Conservation (phyloP, 805 yeast species). For the Cyberlindnera saturnus region DNA sequence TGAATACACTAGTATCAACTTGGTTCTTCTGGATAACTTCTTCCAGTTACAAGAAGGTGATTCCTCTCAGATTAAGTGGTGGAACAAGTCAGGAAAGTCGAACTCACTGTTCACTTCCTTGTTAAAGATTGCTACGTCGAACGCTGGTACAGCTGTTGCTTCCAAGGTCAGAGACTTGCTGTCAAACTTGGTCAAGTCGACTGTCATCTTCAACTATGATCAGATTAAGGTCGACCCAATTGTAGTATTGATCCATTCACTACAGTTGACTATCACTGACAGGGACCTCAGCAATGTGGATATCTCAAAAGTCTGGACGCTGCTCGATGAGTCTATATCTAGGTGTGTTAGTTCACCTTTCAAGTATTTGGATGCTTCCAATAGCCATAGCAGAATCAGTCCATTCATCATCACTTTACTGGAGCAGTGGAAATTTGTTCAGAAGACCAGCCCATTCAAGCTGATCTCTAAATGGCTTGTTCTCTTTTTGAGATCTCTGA, state of each 20-base stretch:
- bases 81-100: constrained; percentile 47
- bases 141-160: constrained; percentile 32
- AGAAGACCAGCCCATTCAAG: constrained; percentile 23
- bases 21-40: constrained; percentile 52
- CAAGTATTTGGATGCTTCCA: constrained; percentile 66
- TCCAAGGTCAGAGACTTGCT: constrained; percentile 38
- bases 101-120: constrained; percentile 65
- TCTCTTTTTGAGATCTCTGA: constrained; percentile 39
- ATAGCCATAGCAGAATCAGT: constrained; percentile 33
- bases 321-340: constrained; percentile 71
- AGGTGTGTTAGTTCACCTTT: constrained; percentile 73
- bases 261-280: constrained; percentile 21
- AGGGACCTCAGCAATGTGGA: constrained; percentile 12
- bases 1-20: constrained; percentile 44
- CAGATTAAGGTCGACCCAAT: constrained; percentile 46
- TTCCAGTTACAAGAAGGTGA: constrained; percentile 55
- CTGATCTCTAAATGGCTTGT: constrained; percentile 43
- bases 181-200: constrained; percentile 40
- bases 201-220: constrained; percentile 47
- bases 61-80: constrained; percentile 65
- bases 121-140: constrained; percentile 43
- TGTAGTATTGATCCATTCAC: constrained; percentile 45
- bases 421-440: constrained; percentile 65
- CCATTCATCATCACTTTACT: constrained; percentile 51
- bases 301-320: constrained; percentile 42